Conservation (phyloP, 441 rosid genomes). For the Capsella rubella region DNA sequence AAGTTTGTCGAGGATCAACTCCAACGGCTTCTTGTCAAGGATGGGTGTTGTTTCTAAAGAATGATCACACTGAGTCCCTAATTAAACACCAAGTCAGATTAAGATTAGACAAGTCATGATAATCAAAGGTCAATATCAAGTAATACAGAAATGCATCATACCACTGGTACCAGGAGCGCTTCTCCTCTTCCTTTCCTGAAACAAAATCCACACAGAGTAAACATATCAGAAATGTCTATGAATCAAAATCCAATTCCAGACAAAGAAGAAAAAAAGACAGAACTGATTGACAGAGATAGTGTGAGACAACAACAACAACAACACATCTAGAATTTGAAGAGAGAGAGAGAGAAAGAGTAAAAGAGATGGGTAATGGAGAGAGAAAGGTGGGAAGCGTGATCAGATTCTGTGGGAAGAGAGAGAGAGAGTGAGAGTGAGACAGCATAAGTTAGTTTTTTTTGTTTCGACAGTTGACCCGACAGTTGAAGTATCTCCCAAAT, state of each 20-base stretch:
- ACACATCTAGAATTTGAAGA: slow-evolving; percentile 2
- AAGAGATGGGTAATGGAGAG: slow-evolving; percentile 47
- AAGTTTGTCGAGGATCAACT: slow-evolving; percentile 88
- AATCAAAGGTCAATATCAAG: slow-evolving; percentile 23
- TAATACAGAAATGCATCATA: slow-evolving; percentile 46
- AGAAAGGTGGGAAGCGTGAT: slow-evolving; percentile 64
- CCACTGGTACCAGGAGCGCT: slow-evolving; percentile 53
- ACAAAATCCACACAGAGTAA: slow-evolving; percentile 34
- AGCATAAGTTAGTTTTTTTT: slow-evolving; percentile 41
- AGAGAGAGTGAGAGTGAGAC: slow-evolving; percentile 30
- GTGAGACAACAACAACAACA: slow-evolving; percentile 44
- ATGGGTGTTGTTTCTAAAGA: slow-evolving; percentile 60
- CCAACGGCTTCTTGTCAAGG: slow-evolving; percentile 77
- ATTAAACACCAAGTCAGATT: slow-evolving; percentile 27
- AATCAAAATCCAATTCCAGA: slow-evolving; percentile 19
- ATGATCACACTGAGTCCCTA: slow-evolving; percentile 58
- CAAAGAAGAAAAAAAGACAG: neutral
- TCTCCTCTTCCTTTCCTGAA: slow-evolving; percentile 67
- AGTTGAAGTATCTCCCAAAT: slow-evolving; percentile 53
- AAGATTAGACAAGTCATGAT: neutral
- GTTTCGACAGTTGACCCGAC: slow-evolving; percentile 90
- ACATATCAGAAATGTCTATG: slow-evolving; percentile 23
- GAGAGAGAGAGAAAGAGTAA: slow-evolving; percentile 40
- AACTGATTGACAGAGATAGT: neutral
- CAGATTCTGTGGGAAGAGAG: slow-evolving; percentile 74